Conservation (phyloP, 441 rosid species). For the Codiaeum variegatum region DNA sequence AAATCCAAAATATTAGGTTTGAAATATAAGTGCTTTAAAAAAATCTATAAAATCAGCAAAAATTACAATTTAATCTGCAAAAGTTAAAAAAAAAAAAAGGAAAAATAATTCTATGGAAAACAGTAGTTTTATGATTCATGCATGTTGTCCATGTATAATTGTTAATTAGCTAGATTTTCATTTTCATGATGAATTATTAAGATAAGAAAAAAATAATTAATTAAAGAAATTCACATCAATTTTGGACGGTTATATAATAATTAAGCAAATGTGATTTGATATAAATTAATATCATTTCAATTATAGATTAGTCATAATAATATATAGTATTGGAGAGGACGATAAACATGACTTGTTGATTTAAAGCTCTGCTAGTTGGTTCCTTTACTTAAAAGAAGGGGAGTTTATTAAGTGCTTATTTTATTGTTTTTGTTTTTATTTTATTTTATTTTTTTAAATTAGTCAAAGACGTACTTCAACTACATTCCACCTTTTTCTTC, state of each 20-base stretch:
- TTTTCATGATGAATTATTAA: neutral
- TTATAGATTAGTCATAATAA: conserved; percentile 12
- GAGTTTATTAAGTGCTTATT: conserved; percentile 6
- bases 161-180: too few species aligned
- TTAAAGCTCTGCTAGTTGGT: conserved; percentile 4
- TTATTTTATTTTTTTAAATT: neutral
- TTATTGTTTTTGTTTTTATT: neutral
- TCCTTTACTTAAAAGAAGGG: conserved; percentile 28
- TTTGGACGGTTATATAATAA: conserved; percentile 7
- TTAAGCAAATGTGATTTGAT: conserved; percentile 15
- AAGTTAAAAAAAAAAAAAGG: too few species aligned
- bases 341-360: conserved; percentile 10
- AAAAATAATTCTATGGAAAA: too few species aligned
- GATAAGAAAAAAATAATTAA: neutral
- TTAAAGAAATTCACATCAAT: neutral
- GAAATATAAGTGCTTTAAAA: too few species aligned
- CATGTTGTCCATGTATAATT: too few species aligned
- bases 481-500: conserved; percentile 16
- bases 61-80: too few species aligned
- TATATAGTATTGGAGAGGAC: neutral
- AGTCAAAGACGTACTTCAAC: conserved; percentile 28
- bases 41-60: too few species aligned
- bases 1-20: too few species aligned
- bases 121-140: too few species aligned
- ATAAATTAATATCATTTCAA: conserved; percentile 9